Evolutionary conservation across 2,329 filamentous ascomycete species (phyloP).

Genomic region (Phialophora expanda): DNA sequence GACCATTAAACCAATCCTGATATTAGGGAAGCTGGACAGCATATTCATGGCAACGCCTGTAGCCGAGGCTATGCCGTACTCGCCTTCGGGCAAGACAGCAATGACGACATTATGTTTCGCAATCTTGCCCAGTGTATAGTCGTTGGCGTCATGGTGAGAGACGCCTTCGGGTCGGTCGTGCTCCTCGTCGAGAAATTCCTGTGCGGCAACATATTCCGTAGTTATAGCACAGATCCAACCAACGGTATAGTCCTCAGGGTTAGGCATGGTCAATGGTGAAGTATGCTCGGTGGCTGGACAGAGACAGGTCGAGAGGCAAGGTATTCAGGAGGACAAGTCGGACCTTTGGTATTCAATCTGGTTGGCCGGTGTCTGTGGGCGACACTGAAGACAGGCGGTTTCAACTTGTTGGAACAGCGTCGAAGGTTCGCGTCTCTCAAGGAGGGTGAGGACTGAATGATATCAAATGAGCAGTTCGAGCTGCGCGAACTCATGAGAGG

Average conservation of each 20-base stretch:
- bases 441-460: too few relatives aligned
- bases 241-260: constrained; percentile 45
- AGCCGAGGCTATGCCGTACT: constrained; percentile 44
- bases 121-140: constrained; percentile 44
- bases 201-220: constrained; percentile 49
- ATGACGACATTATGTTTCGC: constrained; percentile 44
- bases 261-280: too few relatives aligned
- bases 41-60: constrained; percentile 44
- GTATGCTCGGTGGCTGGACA: too few relatives aligned
- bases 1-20: constrained; percentile 51
- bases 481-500: too few relatives aligned
- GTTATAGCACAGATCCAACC: constrained; percentile 54
- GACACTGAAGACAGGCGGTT: too few relatives aligned
- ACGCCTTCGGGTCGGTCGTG: constrained; percentile 40
- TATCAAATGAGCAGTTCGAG: too few relatives aligned
- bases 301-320: too few relatives aligned
- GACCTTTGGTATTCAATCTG: too few relatives aligned
- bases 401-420: too few relatives aligned
- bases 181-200: constrained; percentile 49
- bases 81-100: constrained; percentile 42
- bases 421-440: too few relatives aligned
- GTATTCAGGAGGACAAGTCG: too few relatives aligned
- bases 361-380: too few relatives aligned
- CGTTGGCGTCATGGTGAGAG: constrained; percentile 39
- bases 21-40: constrained; percentile 42